These are phyloP conservation scores for Talaromyces pinophilus DNA, from an alignment of 2,329 filamentous ascomycete genomes.

Conservation along the genomic window DNA sequence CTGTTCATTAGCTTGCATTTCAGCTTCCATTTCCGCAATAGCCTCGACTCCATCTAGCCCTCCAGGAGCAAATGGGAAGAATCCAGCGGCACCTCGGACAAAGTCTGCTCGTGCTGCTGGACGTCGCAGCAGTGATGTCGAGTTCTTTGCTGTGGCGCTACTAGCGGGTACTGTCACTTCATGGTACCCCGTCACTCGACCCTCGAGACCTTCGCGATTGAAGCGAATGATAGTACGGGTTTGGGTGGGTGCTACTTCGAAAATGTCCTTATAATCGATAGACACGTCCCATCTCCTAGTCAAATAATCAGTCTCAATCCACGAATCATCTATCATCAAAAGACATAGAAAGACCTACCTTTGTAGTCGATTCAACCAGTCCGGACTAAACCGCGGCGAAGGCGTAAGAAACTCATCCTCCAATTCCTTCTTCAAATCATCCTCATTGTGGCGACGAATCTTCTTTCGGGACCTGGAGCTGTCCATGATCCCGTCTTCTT, in stretches of 20 bases:
- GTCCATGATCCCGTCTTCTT: constrained; percentile 34
- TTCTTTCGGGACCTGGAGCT: constrained; percentile 47
- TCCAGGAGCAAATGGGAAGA: constrained; percentile 90
- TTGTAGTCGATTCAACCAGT: constrained; percentile 88
- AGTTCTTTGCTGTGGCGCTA: constrained; percentile 91
- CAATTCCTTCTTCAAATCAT: constrained; percentile 68
- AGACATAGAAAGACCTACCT: constrained; percentile 53
- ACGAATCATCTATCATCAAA: neutral
- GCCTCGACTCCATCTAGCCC: constrained; percentile 85
- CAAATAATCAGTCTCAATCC: constrained; percentile 16
- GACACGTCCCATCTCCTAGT: constrained; percentile 74
- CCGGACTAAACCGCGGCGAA: constrained; percentile 72
- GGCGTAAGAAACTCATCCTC: constrained; percentile 78
- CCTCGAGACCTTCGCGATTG: constrained; percentile 85
- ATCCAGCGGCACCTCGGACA: constrained; percentile 86
- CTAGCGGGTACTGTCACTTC: constrained; percentile 90
- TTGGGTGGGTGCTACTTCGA: constrained; percentile 84
- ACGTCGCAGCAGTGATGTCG: constrained; percentile 82
- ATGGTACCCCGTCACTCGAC: constrained; percentile 87
- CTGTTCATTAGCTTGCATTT: constrained; percentile 58
- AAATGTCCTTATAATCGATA: constrained; percentile 78
- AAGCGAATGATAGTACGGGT: constrained; percentile 94
- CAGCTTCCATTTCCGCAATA: constrained; percentile 79
- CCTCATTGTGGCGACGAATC: constrained; percentile 47
- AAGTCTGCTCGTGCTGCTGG: constrained; percentile 86